Percentiles rank a stretch among this genome's conserved stretches.
Evolutionary conservation across 352 stramenopile species (phyloP).

Genomic region (Pythium angustatum): DNA sequence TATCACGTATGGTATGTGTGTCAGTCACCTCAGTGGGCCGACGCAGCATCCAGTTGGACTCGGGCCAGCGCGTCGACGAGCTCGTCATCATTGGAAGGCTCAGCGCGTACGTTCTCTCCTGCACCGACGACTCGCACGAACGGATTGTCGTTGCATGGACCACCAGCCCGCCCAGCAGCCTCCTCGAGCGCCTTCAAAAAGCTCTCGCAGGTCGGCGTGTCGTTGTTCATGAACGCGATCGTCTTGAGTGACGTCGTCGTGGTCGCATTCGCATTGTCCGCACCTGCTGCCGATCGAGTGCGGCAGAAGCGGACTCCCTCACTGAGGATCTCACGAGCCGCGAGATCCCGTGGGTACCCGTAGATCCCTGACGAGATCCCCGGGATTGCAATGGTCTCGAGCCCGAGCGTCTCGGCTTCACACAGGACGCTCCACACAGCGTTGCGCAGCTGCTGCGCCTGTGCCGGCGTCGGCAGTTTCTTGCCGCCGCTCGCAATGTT

Average conservation of each 20-base stretch:
- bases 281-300: no score
- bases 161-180: background rate
- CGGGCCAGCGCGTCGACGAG: background rate
- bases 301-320: constrained; percentile 31
- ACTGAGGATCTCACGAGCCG: constrained; percentile 38
- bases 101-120: no score
- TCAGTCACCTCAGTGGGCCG: no score
- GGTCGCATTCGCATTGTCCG: background rate
- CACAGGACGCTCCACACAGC: constrained; percentile 39
- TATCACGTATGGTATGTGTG: no score
- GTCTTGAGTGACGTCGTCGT: constrained; percentile 11
- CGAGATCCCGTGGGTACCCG: constrained; percentile 45
- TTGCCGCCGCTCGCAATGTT: constrained; percentile 20
- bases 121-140: no score
- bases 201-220: constrained; percentile 33
- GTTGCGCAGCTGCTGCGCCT: constrained; percentile 28
- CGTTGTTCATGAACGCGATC: constrained; percentile 45
- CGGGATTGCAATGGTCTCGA: constrained; percentile 39
- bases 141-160: constrained; percentile 13
- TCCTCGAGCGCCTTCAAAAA: constrained; percentile 28
- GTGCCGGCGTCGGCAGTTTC: constrained; percentile 28
- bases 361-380: constrained; percentile 50
- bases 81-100: background rate
- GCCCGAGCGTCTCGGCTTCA: constrained; percentile 38
- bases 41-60: no score